phyloP scores from a whole-genome alignment of 2,329 filamentous ascomycete species.

The Paracorniculantispora psalliotae region DNA sequence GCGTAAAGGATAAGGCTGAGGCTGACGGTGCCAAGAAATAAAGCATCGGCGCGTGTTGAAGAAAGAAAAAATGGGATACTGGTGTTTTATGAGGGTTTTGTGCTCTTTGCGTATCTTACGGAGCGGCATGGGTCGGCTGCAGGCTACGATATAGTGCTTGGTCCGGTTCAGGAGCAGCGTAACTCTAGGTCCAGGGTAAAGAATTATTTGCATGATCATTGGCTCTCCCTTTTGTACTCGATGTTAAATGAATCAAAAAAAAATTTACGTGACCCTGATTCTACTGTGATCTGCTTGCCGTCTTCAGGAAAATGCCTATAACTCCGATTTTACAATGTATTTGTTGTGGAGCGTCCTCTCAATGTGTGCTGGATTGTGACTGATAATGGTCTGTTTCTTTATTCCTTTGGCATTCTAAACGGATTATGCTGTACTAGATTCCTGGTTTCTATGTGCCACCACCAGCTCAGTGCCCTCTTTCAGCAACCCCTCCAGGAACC shows the following conservation, averaged over 20 bases:
- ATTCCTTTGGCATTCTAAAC: not conserved
- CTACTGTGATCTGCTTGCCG: not conserved
- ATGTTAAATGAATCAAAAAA: slow-evolving; percentile 24
- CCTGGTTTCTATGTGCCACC: slow-evolving; percentile 21
- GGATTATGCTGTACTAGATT: not conserved
- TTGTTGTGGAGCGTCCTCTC: too few relatives aligned
- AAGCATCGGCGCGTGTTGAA: slow-evolving; percentile 26
- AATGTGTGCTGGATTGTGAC: too few relatives aligned
- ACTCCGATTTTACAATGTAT: too few relatives aligned
- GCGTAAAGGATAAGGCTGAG: slow-evolving; percentile 80
- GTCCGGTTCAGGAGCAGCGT: slow-evolving; percentile 31
- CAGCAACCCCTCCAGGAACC: slow-evolving; percentile 44
- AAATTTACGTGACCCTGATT: slow-evolving; percentile 3
- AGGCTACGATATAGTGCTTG: slow-evolving; percentile 32
- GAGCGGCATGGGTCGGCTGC: slow-evolving; percentile 32
- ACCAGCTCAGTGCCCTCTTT: slow-evolving; percentile 45
- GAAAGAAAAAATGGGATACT: slow-evolving; percentile 14
- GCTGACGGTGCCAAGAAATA: slow-evolving; percentile 86
- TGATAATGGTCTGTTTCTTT: too few relatives aligned
- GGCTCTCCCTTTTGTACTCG: slow-evolving; percentile 29
- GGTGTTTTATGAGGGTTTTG: slow-evolving; percentile 17
- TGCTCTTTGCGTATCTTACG: slow-evolving; percentile 20
- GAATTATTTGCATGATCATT: slow-evolving; percentile 39
- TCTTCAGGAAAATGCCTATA: not conserved
- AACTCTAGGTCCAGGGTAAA: slow-evolving; percentile 38